A percentile compares a stretch with the other conserved stretches of the same genome.
These are phyloP conservation scores for Saturnispora serradocipensis DNA, from an alignment of 805 yeast genomes.

Conservation along the genomic window DNA sequence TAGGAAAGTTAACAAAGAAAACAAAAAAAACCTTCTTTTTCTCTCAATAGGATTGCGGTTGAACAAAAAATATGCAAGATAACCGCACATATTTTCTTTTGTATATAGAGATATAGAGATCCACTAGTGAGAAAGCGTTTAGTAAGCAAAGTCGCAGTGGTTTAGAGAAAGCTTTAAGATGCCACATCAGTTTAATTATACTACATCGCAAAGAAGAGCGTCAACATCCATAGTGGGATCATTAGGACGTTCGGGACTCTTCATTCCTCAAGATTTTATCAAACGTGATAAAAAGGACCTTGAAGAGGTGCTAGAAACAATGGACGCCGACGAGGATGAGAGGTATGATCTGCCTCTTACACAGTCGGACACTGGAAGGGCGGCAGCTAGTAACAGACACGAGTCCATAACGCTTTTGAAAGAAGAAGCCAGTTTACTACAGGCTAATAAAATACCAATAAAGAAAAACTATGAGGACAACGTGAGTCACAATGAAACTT, in stretches of 20 bases:
- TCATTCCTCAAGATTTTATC: constrained; percentile 42
- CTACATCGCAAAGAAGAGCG: constrained; percentile 41
- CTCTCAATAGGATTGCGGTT: neutral
- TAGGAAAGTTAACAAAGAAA: no score
- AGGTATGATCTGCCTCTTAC: neutral
- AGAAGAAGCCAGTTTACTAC: constrained; percentile 25
- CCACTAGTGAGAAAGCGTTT: neutral
- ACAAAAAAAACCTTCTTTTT: no score
- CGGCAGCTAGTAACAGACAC: neutral
- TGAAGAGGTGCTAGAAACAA: constrained; percentile 14
- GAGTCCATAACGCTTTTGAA: constrained; percentile 8
- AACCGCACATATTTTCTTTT: neutral
- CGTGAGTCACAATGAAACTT: neutral
- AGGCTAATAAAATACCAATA: constrained; percentile 23
- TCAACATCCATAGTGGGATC: constrained; percentile 42
- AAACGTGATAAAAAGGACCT: constrained; percentile 18
- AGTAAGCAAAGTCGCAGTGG: neutral
- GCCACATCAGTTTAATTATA: constrained; percentile 31
- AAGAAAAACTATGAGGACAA: constrained; percentile 8
- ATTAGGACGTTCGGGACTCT: constrained; percentile 42
- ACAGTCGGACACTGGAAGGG: neutral
- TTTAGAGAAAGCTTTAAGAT: constrained; percentile 4
- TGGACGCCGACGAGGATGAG: constrained; percentile 18
- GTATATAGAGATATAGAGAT: neutral
- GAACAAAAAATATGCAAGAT: neutral